These are phyloP conservation scores for Sugiyamaella grinbergsii DNA, from an alignment of 1,139 yeast species.

Conservation along the genomic window DNA sequence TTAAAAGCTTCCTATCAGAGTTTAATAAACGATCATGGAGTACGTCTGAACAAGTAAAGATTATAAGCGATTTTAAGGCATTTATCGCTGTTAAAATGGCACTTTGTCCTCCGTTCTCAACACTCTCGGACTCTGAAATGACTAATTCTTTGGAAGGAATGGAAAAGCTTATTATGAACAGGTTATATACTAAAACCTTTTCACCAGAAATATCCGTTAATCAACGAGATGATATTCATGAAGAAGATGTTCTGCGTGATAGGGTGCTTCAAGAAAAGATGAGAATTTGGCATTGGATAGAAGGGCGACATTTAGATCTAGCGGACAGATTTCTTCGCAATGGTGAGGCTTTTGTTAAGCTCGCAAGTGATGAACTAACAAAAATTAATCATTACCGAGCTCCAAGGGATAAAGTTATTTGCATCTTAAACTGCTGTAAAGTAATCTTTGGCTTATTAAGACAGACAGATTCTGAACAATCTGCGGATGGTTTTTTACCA, in stretches of 20 bases:
- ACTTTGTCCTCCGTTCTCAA: constrained; percentile 71
- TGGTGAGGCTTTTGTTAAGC: constrained; percentile 62
- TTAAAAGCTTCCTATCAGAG: constrained; percentile 72
- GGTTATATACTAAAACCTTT: constrained; percentile 75
- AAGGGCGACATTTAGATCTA: constrained; percentile 78
- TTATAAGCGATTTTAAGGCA: constrained; percentile 65
- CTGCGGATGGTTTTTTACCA: constrained; percentile 94
- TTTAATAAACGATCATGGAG: constrained; percentile 75
- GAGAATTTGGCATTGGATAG: constrained; percentile 71
- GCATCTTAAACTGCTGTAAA: constrained; percentile 88
- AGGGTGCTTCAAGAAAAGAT: constrained; percentile 56
- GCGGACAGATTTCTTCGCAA: constrained; percentile 49
- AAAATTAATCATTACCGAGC: constrained; percentile 85
- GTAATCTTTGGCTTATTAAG: constrained; percentile 85
- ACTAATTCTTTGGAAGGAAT: constrained; percentile 86
- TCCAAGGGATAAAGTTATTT: constrained; percentile 91
- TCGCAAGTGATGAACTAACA: constrained; percentile 67
- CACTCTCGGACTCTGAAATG: constrained; percentile 60
- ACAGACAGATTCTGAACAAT: constrained; percentile 66
- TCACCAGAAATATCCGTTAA: constrained; percentile 67
- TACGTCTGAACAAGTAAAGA: constrained; percentile 72
- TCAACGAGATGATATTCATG: constrained; percentile 53
- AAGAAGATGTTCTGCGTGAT: constrained; percentile 67
- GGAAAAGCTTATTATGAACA: constrained; percentile 89
- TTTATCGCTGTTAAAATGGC: constrained; percentile 67